These are phyloP conservation scores for Backusella tarrabulga DNA, from an alignment of 192 early-diverging fungal species.

Conservation along the genomic window DNA sequence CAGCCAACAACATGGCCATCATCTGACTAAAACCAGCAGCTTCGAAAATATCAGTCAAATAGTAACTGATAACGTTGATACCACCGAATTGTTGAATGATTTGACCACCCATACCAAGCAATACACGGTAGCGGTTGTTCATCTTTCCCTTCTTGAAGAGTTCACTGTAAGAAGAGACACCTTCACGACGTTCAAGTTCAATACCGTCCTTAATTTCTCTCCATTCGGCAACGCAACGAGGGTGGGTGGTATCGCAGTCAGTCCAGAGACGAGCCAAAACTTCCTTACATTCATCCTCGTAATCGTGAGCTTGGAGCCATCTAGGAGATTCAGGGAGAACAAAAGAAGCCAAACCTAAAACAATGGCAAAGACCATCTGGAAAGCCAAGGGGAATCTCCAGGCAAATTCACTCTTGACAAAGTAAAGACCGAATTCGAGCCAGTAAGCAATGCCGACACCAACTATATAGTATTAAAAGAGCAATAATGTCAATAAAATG, in stretches of 20 bases:
- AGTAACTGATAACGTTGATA: conserved; percentile 41
- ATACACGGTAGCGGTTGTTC: conserved; percentile 25
- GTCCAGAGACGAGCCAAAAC: conserved; percentile 24
- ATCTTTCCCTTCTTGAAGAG: conserved; percentile 25
- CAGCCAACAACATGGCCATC: conserved; percentile 52
- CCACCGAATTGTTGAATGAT: conserved; percentile 31
- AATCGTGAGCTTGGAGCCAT: conserved; percentile 54
- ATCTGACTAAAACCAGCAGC: conserved; percentile 47
- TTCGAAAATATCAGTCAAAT: conserved; percentile 43
- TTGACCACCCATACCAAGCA: conserved; percentile 25
- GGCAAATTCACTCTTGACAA: conserved; percentile 29
- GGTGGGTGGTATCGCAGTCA: conserved; percentile 19
- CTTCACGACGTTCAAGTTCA: conserved; percentile 20
- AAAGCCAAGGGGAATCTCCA: conserved; percentile 76
- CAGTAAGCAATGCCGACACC: conserved; percentile 52
- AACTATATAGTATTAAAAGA: conserved; percentile 24
- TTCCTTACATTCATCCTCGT: conserved; percentile 19
- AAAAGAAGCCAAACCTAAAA: conserved; percentile 55
- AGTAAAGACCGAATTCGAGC: conserved; percentile 43
- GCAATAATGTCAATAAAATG: background rate
- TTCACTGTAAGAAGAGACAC: conserved; percentile 25
- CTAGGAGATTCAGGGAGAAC: conserved; percentile 77
- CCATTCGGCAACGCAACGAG: conserved; percentile 17
- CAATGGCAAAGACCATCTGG: conserved; percentile 68
- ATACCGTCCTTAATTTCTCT: conserved; percentile 20